Conservation (phyloP, 176 grass and related monocot genomes). For the Lolium multiflorum region DNA sequence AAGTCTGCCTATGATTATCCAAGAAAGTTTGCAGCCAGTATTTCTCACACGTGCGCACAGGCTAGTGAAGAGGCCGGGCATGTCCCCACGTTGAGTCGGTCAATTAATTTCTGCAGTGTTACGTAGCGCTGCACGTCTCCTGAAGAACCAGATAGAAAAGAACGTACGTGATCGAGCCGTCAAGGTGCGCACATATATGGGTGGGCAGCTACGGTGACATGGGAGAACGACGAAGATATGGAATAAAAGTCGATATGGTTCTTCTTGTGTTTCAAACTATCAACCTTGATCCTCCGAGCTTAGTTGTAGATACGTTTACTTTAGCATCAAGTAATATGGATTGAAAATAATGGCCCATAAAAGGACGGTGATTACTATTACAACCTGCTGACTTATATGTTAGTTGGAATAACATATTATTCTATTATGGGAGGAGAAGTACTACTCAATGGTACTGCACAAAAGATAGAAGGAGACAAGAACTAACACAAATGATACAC, state of each 20-base stretch:
- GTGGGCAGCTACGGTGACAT: neutral
- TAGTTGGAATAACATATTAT: too few relatives aligned
- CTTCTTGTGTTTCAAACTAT: neutral
- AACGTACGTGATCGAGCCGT: neutral
- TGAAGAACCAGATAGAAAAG: slow-evolving; percentile 3
- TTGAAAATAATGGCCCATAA: neutral
- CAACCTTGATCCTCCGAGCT: neutral
- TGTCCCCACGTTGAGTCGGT: slow-evolving; percentile 30
- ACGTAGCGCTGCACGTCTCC: slow-evolving; percentile 23
- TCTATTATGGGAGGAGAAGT: too few relatives aligned
- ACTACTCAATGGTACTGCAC: too few relatives aligned
- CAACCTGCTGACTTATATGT: neutral
- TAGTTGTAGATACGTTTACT: too few relatives aligned
- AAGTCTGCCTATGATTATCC: slow-evolving; percentile 53
- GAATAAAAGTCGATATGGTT: neutral
- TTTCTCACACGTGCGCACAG: slow-evolving; percentile 46
- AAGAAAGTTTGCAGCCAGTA: slow-evolving; percentile 27
- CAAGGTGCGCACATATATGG: neutral
- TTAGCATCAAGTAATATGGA: too few relatives aligned
- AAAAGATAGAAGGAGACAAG: neutral
- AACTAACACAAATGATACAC: neutral
- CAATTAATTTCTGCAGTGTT: neutral
- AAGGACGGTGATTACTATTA: neutral
- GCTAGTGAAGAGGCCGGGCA: neutral
- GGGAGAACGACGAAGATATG: neutral